Evolutionary conservation across 2,329 filamentous ascomycete genomes (phyloP), one percentile per base, ranked within the genome.

Genomic region (Knufia fluminis): DNA sequence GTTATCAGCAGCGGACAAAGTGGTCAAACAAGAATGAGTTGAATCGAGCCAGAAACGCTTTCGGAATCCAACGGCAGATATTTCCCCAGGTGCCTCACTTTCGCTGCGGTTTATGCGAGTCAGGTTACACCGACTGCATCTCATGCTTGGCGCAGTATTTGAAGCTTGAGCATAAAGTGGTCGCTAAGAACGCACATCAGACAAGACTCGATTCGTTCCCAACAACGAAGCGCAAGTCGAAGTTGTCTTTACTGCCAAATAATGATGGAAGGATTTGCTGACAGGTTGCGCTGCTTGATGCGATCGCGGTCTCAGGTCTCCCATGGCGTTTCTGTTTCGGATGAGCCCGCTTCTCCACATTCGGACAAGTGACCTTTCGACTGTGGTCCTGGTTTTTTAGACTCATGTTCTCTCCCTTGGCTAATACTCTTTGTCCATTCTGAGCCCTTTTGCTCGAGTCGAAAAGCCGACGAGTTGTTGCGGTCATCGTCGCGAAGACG

Each of bases 21-120:
- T 28, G 19, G 3, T 39, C 45, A 31, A 40, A 39, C 33, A 48
- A 39, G 19, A 31, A 14, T 39, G 35, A 28, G 28, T 12, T 28
- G 22, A 48, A 40, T 48, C 16, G 16, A 17, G 31, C 44, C n/a
- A 38, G 22, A 46, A 36, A 24, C 12, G 31, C 19, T 46, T 28
- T 28, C 44, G 31, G 45, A 40, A 48, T 6, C 35, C 33, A 48
- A 35, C 45, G 45, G 45, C 45, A 48, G n/a, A 40, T 17, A 28
- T 2, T 26, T 12, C 17, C 19, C 22, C 23, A 31, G 23, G 33
- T 48, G 32, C 44, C 32, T 47, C 44, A 39, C 31, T 26, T 38
- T 39, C 31, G 19, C 17, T 39, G 19, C 4, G 12, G n/a, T 45
- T 45, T 16, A 39, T 47, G 44, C 33, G 24, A 38, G 17, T 17